phyloP scores from a whole-genome alignment of 345 rosid genomes.

The Limnanthes douglasii region DNA sequence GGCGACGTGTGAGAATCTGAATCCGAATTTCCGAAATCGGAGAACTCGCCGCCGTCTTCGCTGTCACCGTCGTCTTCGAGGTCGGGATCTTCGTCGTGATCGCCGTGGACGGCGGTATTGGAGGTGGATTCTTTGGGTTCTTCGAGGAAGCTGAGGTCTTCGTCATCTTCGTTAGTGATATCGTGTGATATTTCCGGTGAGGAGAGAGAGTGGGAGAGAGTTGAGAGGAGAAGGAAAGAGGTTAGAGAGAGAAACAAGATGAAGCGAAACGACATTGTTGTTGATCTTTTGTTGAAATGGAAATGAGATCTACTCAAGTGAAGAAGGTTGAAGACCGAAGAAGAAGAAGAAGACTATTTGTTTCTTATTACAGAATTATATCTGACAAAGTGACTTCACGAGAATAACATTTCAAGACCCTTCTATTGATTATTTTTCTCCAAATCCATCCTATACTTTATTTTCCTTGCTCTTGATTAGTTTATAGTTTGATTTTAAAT shows the following conservation, averaged over 20 bases:
- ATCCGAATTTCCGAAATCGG: conserved; percentile 48
- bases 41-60: conserved; percentile 33
- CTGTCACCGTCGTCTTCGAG: conserved; percentile 19
- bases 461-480: too few relatives aligned
- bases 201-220: conserved; percentile 28
- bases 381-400: too few relatives aligned
- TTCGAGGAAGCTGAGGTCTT: conserved; percentile 83
- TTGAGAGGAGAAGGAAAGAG: conserved; percentile 34
- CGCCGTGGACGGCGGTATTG: conserved; percentile 7
- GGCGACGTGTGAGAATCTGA: conserved; percentile 42
- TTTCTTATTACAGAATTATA: too few relatives aligned
- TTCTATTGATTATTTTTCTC: too few relatives aligned
- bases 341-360: too few relatives aligned
- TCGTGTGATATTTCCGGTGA: conserved; percentile 2
- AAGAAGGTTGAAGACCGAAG: too few relatives aligned
- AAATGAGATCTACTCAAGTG: too few relatives aligned
- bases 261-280: conserved; percentile 29
- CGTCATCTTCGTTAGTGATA: conserved; percentile 23
- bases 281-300: too few relatives aligned
- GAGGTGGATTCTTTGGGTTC: conserved; percentile 10
- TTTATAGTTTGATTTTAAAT: too few relatives aligned
- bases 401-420: too few relatives aligned
- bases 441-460: too few relatives aligned
- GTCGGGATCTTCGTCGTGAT: conserved; percentile 15
- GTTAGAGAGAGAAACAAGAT: conserved; percentile 27